phyloP scores from a whole-genome alignment of 805 yeast species.

The Millerago galiae region DNA sequence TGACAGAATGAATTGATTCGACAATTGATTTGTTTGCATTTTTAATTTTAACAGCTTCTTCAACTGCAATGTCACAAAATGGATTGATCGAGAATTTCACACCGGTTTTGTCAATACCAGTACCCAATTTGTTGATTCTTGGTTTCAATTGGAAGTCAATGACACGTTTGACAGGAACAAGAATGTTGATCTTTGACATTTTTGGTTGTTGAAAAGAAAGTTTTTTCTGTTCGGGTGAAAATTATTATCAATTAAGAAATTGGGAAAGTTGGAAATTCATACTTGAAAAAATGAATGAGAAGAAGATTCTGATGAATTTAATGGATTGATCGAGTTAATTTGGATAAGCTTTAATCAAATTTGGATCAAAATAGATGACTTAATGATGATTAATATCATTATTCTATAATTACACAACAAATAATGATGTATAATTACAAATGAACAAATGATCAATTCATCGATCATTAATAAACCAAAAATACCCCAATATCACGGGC shows the following conservation, averaged over 20 bases:
- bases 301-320: too few species aligned
- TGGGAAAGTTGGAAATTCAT: background rate
- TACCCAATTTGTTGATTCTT: conserved; percentile 76
- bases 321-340: too few species aligned
- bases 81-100: conserved; percentile 93
- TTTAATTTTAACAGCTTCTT: conserved; percentile 80
- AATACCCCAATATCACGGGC: too few species aligned
- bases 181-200: conserved; percentile 54
- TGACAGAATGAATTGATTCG: conserved; percentile 82
- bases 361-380: conserved; percentile 4
- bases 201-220: conserved; percentile 9
- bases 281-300: too few species aligned
- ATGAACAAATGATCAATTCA: too few species aligned
- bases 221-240: background rate
- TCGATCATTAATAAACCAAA: too few species aligned
- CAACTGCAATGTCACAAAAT: conserved; percentile 96
- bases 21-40: conserved; percentile 61
- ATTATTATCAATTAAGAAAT: background rate
- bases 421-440: too few species aligned
- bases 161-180: conserved; percentile 93
- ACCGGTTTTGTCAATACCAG: conserved; percentile 78
- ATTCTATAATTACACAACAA: too few species aligned
- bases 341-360: background rate
- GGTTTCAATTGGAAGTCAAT: conserved; percentile 93
- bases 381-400: background rate